Evolutionary conservation across 768 basidiomycete species (phyloP).

Genomic region (Hemileccinum impolitum): DNA sequence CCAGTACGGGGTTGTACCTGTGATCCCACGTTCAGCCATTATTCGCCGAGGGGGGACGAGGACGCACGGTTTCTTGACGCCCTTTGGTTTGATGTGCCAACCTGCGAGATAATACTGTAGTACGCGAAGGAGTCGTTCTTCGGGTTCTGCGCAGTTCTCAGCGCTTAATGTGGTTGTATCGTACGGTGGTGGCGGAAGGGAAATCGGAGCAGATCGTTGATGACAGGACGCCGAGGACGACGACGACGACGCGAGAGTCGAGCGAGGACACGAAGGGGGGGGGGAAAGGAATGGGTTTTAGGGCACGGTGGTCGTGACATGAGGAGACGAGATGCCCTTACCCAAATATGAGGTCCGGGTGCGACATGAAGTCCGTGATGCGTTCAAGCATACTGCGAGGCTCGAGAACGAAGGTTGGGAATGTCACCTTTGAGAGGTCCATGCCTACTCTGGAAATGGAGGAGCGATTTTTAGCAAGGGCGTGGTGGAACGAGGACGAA

Average conservation of each 20-base stretch:
- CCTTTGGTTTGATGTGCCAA: constrained; percentile 99
- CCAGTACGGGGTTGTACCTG: constrained; percentile 95
- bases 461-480: constrained; percentile 9
- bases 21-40: constrained; percentile 5
- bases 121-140: constrained; percentile 89
- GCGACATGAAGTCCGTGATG: constrained; percentile 99
- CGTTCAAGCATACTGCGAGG: constrained; percentile 97
- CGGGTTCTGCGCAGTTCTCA: constrained; percentile 73
- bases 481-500: neutral
- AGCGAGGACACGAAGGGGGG: neutral
- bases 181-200: constrained; percentile 2
- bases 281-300: constrained; percentile 16
- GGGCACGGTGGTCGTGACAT: constrained; percentile 17
- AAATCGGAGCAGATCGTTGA: neutral
- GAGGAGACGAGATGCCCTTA: constrained; percentile 37
- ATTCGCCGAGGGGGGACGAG: neutral
- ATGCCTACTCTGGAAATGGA: constrained; percentile 72
- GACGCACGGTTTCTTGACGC: constrained; percentile 96
- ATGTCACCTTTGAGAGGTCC: constrained; percentile 94
- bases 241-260: no score
- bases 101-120: constrained; percentile 96
- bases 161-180: constrained; percentile 48
- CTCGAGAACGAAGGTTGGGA: constrained; percentile 94
- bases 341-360: constrained; percentile 97
- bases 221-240: no score